Base-by-base conservation (phyloP, 1,284 basidiomycete species). In the Termitomyces sp. region DNA sequence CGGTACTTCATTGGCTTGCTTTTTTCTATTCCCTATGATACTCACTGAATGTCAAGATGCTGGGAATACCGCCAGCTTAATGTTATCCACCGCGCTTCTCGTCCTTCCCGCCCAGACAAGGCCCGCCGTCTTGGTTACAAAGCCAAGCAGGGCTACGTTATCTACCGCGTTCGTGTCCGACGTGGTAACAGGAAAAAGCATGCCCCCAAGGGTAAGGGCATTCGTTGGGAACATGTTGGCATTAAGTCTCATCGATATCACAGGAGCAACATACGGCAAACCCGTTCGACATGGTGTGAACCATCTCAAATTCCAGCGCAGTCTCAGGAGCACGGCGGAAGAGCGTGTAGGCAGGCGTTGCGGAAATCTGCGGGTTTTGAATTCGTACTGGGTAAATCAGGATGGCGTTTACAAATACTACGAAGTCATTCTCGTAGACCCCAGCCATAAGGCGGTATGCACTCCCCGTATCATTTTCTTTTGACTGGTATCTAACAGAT, bases 361-460 rank as follows among this genome's bases (percentile, higher is more conserved):
- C 71, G 93, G 93, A 53, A 97, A 98, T 76, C 76, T 99, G 66
- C 86, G 96, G 57, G 95, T 99, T 55, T 73, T 95, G 65, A 95
- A 97, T 83, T 98, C 95, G 54, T 99, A 99, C 86, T 98, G 96
- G 96, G 78, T 99, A 71, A 98, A 98, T 80, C 93, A 97, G 78
- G 95, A 98, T 71, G 95, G 95, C 78, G 92, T 98, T 39, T 97
- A 97, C 87, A 97, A 97, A 74, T 99, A 97, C 81, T 99, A 88
- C 78, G 96, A 99, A 73, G 93, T 99, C 66, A 99, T 99, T 70
- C 85, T 96, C 62, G 94, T 99, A 55, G 96, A 99, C 69, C 93
- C 92, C 55, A 85, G 72, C 67, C 91, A 94, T 78, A 94, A 93
- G 72, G 92, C 90, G 60, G 91, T 95, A 69, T 66, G 92, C 75